phyloP scores from a whole-genome alignment of 768 basidiomycete genomes.

The Mycena pura region DNA sequence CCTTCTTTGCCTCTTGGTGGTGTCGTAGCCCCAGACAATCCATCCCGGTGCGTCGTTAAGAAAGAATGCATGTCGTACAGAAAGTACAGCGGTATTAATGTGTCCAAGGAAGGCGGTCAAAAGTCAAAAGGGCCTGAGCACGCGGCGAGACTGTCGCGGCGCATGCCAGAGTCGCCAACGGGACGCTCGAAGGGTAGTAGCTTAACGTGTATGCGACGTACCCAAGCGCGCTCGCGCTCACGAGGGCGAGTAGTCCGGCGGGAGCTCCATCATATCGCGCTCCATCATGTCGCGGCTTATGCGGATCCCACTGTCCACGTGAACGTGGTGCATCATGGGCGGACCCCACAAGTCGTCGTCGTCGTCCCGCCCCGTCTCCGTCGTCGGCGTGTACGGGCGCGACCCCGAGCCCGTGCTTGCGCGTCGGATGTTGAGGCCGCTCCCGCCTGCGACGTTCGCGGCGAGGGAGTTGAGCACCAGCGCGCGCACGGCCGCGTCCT shows the following conservation, averaged over 20 bases:
- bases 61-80: no score
- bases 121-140: no score
- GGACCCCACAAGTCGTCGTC: background rate
- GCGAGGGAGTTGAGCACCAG: conserved; percentile 5
- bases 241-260: conserved; percentile 12
- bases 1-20: no score
- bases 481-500: conserved; percentile 17
- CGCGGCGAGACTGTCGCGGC: no score
- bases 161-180: no score
- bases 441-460: background rate
- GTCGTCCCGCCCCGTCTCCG: background rate
- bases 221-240: no score
- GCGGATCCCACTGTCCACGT: conserved; percentile 21
- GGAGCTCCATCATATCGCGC: conserved; percentile 20
- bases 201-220: no score
- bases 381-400: background rate
- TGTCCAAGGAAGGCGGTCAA: no score
- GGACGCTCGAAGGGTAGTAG: no score
- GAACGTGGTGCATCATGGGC: conserved; percentile 10
- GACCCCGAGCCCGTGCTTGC: background rate
- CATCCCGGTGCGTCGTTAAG: no score
- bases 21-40: no score
- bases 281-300: conserved; percentile 21
- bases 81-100: no score
- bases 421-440: background rate